Evolutionary conservation across 176 grass and related monocot species (phyloP).

Genomic region (Dendrocalamus sinicus): DNA sequence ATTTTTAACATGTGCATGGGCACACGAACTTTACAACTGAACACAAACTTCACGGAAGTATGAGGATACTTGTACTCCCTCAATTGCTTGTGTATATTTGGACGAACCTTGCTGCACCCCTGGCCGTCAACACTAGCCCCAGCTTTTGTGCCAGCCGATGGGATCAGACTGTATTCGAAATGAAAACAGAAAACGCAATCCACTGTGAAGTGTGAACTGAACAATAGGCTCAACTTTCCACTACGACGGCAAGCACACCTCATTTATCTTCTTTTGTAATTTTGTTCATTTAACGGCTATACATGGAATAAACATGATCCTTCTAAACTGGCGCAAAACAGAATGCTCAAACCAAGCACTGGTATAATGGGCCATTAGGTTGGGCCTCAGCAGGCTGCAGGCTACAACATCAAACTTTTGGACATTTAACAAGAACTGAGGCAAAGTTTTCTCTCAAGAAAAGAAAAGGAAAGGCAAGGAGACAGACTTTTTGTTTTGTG

Average conservation of each 20-base stretch:
- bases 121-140: background rate
- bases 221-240: background rate
- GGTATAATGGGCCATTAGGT: background rate
- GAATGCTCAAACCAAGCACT: background rate
- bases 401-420: background rate
- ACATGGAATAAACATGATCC: background rate
- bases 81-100: background rate
- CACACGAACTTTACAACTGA: background rate
- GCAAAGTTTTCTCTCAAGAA: too few relatives aligned
- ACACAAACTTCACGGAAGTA: constrained; percentile 5
- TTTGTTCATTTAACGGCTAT: background rate
- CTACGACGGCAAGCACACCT: background rate
- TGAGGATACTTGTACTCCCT: background rate
- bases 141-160: background rate
- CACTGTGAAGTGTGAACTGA: background rate
- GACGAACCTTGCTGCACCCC: background rate
- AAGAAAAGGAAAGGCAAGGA: too few relatives aligned
- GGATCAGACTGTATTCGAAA: background rate
- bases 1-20: background rate
- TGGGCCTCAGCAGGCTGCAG: background rate
- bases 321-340: background rate
- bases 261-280: background rate
- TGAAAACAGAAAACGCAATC: constrained; percentile 1
- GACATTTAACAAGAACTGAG: background rate
- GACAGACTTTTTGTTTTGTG: too few relatives aligned